phyloP scores from a whole-genome alignment of 768 basidiomycete genomes.

The Lentinula edodes region DNA sequence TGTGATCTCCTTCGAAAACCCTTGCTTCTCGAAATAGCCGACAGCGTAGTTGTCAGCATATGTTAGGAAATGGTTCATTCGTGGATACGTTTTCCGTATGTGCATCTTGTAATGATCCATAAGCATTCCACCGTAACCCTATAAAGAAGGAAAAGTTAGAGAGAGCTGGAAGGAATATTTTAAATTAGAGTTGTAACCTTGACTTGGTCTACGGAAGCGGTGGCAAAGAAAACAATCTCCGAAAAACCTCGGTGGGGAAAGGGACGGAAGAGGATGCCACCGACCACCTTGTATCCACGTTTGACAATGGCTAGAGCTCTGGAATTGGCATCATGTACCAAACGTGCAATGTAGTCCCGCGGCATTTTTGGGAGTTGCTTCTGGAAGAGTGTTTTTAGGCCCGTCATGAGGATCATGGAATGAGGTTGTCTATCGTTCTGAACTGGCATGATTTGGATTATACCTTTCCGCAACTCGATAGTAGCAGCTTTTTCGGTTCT shows the following conservation, averaged over 20 bases:
- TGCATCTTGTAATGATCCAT: slow-evolving; percentile 99
- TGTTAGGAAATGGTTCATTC: slow-evolving; percentile 92
- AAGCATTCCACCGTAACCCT: slow-evolving; percentile 97
- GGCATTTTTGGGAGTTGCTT: slow-evolving; percentile 99
- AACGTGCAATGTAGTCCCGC: slow-evolving; percentile 92
- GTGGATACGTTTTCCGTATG: slow-evolving; percentile 75
- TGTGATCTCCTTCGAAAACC: slow-evolving; percentile 95
- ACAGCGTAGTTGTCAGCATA: slow-evolving; percentile 99
- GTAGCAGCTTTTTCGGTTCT: slow-evolving; percentile 75
- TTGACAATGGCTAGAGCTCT: slow-evolving; percentile 92
- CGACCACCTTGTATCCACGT: slow-evolving; percentile 91
- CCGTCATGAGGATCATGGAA: slow-evolving; percentile 82
- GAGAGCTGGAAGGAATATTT: background rate
- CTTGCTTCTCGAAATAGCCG: slow-evolving; percentile 99
- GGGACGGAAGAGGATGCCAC: slow-evolving; percentile 95
- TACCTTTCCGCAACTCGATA: slow-evolving; percentile 72
- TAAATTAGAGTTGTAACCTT: slow-evolving; percentile 51
- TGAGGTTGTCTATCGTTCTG: slow-evolving; percentile 75
- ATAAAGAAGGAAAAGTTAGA: background rate
- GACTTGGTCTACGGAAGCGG: slow-evolving; percentile 93
- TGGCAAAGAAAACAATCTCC: slow-evolving; percentile 98
- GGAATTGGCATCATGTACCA: slow-evolving; percentile 93
- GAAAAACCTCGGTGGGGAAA: slow-evolving; percentile 94
- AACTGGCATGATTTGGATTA: slow-evolving; percentile 81
- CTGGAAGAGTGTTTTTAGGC: slow-evolving; percentile 96